Evolutionary conservation across 768 basidiomycete species (phyloP), one percentile per base, ranked within the genome.

Genomic region (Trametes punicea): DNA sequence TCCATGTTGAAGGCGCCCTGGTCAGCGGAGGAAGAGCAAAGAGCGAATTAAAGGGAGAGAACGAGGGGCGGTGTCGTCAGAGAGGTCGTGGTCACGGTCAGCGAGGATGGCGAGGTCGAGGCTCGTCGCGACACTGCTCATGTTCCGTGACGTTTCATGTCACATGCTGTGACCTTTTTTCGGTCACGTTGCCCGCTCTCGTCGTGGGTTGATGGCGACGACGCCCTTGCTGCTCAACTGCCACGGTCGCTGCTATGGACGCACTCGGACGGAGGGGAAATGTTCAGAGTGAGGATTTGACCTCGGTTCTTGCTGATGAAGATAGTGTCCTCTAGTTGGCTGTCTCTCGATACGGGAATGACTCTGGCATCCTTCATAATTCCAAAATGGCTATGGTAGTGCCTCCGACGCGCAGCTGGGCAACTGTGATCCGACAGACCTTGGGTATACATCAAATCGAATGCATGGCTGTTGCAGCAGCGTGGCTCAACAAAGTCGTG

Each of bases 51-150:
- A 36, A 23, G 25, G 42, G 30, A 30, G 45, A 30, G 29, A 58
- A 50, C 16, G 52, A 54, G 10, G 18, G 57, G 44, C 20, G 39
- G 38, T 21, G 26, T 16, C 38, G 33, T 25, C 38, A 16, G 25
- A 6, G 49, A 38, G 26, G 45, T 46, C 39, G 54, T 55, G 20
- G 46, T 48, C 54, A 39, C 20, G 38, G 36, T 27, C 23, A 30
- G 26, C 42, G 42, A 49, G 21, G 27, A 26, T 26, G 39, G 8
- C 38, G 46, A 47, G 46, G 34, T 40, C 56, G 49, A 33, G 36
- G 44, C 38, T 15, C 11, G 26, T 33, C 31, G 29, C 27, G 7
- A 20, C 46, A n/a, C 8, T 39, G 31, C 27, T 9, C 25, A 45
- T n/a, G 26, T 53, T 38, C 42, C 8, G 31, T 44, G 44, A 33